Percentiles rank a stretch among this genome's conserved stretches.
Conservation (phyloP, 2,329 filamentous ascomycete species). For the Colletotrichum camelliae region DNA sequence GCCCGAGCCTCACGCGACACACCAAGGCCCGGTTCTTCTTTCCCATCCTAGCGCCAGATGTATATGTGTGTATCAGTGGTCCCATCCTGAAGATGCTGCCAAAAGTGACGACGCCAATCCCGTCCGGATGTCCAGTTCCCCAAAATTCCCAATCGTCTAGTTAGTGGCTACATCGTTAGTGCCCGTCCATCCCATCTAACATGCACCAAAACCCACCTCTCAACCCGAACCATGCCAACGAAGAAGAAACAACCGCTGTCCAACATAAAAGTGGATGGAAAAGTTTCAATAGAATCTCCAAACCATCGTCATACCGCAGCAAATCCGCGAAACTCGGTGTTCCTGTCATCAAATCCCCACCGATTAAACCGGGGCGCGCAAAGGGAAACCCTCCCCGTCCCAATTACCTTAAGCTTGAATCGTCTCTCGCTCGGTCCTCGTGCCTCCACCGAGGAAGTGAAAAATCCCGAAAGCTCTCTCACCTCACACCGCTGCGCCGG, state of each 20-base stretch:
- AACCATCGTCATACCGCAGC: neutral
- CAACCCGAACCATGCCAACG: neutral
- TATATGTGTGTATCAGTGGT: neutral
- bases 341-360: neutral
- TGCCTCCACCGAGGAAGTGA: neutral
- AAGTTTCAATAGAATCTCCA: neutral
- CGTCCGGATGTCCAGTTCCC: neutral
- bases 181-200: neutral
- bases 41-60: neutral
- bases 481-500: neutral
- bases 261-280: neutral
- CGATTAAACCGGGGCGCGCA: neutral
- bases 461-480: neutral
- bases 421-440: neutral
- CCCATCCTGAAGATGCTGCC: neutral
- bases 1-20: neutral
- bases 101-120: neutral
- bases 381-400: neutral
- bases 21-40: neutral
- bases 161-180: neutral
- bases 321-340: neutral
- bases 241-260: neutral
- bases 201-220: neutral
- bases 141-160: neutral
- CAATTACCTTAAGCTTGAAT: neutral